These are phyloP conservation scores for Harringtonia lauricola DNA, from an alignment of 2,329 filamentous ascomycete genomes.

Conservation along the genomic window DNA sequence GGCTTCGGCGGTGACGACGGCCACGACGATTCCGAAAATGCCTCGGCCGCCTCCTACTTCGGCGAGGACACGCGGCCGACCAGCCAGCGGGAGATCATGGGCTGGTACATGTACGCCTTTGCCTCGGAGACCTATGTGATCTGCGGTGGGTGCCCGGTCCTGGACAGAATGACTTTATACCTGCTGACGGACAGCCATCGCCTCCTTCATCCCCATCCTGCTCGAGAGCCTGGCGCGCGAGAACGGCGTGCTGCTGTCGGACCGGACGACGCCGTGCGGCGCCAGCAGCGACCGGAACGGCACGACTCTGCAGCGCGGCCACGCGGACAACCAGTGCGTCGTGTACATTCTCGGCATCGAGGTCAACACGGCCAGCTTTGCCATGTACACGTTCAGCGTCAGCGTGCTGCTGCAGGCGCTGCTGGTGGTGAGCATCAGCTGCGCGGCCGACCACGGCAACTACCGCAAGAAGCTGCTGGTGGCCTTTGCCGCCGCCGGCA, in stretches of 20 bases:
- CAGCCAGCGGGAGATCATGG: conserved; percentile 73
- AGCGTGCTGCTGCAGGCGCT: conserved; percentile 83
- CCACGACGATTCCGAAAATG: conserved; percentile 15
- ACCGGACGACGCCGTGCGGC: conserved; percentile 65
- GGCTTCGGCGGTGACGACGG: not conserved
- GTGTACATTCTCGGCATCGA: conserved; percentile 72
- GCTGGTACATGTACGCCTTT: conserved; percentile 96
- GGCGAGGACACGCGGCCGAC: conserved; percentile 86
- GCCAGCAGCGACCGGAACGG: conserved; percentile 51
- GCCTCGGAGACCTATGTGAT: conserved; percentile 95
- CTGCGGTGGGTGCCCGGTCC: conserved; percentile 52
- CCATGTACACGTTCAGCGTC: conserved; percentile 93
- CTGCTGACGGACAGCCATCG: conserved; percentile 20
- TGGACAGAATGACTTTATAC: too few relatives aligned
- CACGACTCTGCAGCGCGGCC: conserved; percentile 6
- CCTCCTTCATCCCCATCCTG: conserved; percentile 90
- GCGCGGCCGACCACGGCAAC: conserved; percentile 85
- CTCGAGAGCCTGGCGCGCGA: conserved; percentile 89
- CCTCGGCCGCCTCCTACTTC: conserved; percentile 42
- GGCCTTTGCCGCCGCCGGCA: conserved; percentile 72
- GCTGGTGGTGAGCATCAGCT: conserved; percentile 91
- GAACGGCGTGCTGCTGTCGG: conserved; percentile 74
- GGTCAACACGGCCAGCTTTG: conserved; percentile 93
- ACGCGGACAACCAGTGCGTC: conserved; percentile 60
- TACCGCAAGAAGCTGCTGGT: conserved; percentile 84